These are phyloP conservation scores for Tetrahymena borealis DNA, from an alignment of 73 alveolate species.

Conservation along the genomic window DNA sequence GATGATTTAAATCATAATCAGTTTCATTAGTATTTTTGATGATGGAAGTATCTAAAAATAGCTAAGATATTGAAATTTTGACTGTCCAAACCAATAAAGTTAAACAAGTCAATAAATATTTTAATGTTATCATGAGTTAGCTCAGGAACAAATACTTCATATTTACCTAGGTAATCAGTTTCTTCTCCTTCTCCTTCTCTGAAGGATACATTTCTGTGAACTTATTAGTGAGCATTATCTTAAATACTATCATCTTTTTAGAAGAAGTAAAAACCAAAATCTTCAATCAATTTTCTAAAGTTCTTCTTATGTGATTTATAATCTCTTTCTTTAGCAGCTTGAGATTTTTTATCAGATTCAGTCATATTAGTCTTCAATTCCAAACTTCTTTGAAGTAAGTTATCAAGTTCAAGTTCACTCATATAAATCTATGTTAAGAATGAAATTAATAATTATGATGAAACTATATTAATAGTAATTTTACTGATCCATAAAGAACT, in stretches of 20 bases:
- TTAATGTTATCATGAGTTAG: constrained; percentile 25
- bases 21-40: constrained; percentile 23
- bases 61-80: constrained; percentile 10
- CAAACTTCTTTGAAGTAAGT: constrained; percentile 5
- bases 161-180: constrained; percentile 12
- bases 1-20: neutral
- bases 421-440: neutral
- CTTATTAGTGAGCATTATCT: neutral
- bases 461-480: neutral
- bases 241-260: neutral
- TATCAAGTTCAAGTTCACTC: constrained; percentile 14
- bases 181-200: constrained; percentile 14
- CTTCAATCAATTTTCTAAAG: constrained; percentile 27
- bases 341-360: constrained; percentile 22
- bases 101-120: constrained; percentile 10
- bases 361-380: constrained; percentile 21
- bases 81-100: constrained; percentile 13
- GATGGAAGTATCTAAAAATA: constrained; percentile 39
- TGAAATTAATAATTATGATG: neutral
- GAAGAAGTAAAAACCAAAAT: constrained; percentile 19
- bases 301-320: constrained; percentile 17
- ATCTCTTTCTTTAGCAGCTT: constrained; percentile 26
- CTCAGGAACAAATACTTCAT: constrained; percentile 27
- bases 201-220: neutral
- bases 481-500: constrained; percentile 9